Percentiles rank a stretch among this genome's conserved stretches.
Evolutionary conservation across 2,329 filamentous ascomycete genomes (phyloP).

Genomic region (Coniochaeta sp.): DNA sequence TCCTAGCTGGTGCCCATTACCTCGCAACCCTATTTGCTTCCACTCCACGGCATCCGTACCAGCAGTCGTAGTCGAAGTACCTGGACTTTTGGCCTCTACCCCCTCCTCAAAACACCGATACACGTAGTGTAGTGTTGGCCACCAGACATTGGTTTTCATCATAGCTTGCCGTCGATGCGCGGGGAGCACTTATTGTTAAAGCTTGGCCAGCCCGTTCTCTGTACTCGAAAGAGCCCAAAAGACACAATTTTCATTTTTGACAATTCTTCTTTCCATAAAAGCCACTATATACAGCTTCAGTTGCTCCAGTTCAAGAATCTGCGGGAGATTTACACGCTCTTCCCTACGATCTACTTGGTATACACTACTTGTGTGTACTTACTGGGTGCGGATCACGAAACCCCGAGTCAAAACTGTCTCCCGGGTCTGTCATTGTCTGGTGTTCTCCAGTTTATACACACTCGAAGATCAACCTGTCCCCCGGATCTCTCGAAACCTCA

Average conservation of each 20-base stretch:
- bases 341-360: not conserved
- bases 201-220: conserved; percentile 9
- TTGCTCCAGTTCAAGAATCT: not conserved
- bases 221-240: conserved; percentile 3
- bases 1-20: too few relatives aligned
- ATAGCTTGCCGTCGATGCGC: conserved; percentile 3
- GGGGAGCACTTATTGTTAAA: conserved; percentile 9
- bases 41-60: not conserved
- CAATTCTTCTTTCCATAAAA: not conserved
- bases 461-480: not conserved
- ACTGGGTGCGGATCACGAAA: not conserved
- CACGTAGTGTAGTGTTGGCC: conserved; percentile 3
- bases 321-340: not conserved
- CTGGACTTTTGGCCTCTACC: not conserved
- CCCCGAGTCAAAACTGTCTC: not conserved
- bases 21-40: not conserved
- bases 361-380: not conserved
- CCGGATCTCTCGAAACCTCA: conserved; percentile 13
- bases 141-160: conserved; percentile 10
- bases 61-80: not conserved
- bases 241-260: not conserved
- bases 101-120: not conserved
- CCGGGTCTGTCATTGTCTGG: not conserved
- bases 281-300: not conserved
- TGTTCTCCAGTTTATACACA: not conserved